Base-by-base conservation (phyloP, 83 land plant species). In the Picea mariana region DNA sequence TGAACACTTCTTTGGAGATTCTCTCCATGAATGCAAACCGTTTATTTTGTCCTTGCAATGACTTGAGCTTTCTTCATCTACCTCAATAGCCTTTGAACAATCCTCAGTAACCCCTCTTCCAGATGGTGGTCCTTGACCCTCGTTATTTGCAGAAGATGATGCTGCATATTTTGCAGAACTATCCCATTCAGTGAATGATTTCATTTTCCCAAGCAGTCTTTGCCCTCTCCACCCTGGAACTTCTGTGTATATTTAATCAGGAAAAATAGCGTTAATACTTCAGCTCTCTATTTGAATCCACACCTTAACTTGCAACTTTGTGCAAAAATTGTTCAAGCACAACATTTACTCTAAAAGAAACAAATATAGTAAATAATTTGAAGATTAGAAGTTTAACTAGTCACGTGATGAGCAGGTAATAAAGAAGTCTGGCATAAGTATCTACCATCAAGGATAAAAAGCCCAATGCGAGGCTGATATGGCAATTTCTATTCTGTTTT, bases 61-160 rank as follows among this genome's bases (percentile, higher is more conserved):
- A 31, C 34, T 31, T 31, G 34, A 34, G 34, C 34, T 34, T 34
- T 34, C 34, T 34, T 34, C 34, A 34, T 34, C 58, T 11, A 52
- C 58, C 58, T 52, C 3, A 52, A 11, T 34, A 34, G 34, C 9
- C 52, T 73, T 23, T 8, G 40, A 73, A 73, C 0, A 20, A 8
- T 73, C 9, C 17, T 55, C 77, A 3, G 58, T 42, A 73, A 44
- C 55, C 4, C 26, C 77, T 73, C 77, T 73, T 44, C 40, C 77
- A 15, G 24, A 9, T 23, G 44, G 49, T 20, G 23, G 9, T 44
- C 52, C 40, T 18, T 44, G 40, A 44, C 26, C 26, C 11, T 73
- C 77, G 20, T 73, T 73, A 44, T 73, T 40, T 44, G 42, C 24
- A 73, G 77, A 42, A 44, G 55, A 73, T 73, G 77, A 73, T 73